These are phyloP conservation scores for Pichia sp. DNA, from an alignment of 1,139 yeast genomes.

Conservation along the genomic window DNA sequence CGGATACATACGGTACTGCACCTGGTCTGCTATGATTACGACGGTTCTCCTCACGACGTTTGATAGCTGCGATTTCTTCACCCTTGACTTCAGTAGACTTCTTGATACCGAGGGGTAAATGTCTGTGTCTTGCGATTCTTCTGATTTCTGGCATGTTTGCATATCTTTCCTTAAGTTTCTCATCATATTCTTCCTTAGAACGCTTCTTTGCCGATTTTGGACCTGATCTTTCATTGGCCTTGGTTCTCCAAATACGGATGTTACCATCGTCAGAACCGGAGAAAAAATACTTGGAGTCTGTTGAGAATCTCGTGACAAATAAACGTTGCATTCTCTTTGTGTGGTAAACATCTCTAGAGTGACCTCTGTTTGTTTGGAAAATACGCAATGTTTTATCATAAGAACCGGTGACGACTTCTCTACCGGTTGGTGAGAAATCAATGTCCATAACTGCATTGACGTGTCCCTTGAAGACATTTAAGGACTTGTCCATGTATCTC, in stretches of 20 bases:
- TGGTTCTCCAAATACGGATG: slow-evolving; percentile 85
- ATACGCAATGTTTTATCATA: slow-evolving; percentile 91
- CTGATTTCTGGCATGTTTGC: slow-evolving; percentile 95
- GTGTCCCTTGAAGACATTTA: slow-evolving; percentile 89
- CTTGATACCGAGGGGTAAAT: slow-evolving; percentile 78
- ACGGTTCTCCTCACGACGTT: slow-evolving; percentile 75
- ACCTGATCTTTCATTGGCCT: slow-evolving; percentile 76
- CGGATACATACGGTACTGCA: slow-evolving; percentile 53
- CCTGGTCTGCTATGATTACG: slow-evolving; percentile 73
- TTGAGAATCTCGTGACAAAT: slow-evolving; percentile 73
- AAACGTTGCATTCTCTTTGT: slow-evolving; percentile 97
- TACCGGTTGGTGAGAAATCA: slow-evolving; percentile 96
- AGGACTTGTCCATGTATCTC: slow-evolving; percentile 76
- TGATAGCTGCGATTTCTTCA: slow-evolving; percentile 62
- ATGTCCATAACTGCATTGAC: slow-evolving; percentile 94
- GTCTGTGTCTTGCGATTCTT: slow-evolving; percentile 87
- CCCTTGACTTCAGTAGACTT: slow-evolving; percentile 83
- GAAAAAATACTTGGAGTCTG: slow-evolving; percentile 80
- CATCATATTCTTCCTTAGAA: slow-evolving; percentile 81
- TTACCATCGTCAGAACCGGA: slow-evolving; percentile 97
- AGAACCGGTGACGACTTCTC: slow-evolving; percentile 90
- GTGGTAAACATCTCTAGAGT: slow-evolving; percentile 90
- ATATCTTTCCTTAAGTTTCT: slow-evolving; percentile 84
- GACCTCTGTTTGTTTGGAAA: slow-evolving; percentile 64
- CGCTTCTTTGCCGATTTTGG: slow-evolving; percentile 78